Evolutionary conservation across 768 basidiomycete species (phyloP).

Genomic region (Rhodotorula graminis): DNA sequence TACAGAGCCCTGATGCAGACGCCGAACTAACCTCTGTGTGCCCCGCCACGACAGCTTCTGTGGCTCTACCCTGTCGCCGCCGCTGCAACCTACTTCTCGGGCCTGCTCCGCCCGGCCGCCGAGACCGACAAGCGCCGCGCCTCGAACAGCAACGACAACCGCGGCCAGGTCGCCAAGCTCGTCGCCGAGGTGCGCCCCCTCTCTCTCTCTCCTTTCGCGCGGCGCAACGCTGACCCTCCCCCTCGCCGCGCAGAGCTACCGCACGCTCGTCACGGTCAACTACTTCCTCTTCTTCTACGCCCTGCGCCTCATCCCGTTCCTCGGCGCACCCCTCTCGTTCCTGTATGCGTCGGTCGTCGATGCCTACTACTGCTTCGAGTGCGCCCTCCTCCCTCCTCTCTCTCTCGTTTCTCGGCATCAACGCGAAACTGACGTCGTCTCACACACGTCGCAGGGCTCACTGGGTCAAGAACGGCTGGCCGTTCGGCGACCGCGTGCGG

Average conservation of each 20-base stretch:
- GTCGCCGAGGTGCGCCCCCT: constrained; percentile 28
- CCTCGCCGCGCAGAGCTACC: constrained; percentile 51
- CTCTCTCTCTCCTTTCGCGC: background rate
- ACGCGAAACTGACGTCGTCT: no score
- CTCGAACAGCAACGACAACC: background rate
- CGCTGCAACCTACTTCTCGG: constrained; percentile 74
- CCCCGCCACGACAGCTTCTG: constrained; percentile 57
- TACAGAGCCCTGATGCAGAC: no score
- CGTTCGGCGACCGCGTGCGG: constrained; percentile 36
- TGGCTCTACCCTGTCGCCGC: constrained; percentile 77
- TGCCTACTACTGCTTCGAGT: constrained; percentile 92
- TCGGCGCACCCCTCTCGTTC: constrained; percentile 62
- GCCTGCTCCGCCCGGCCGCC: constrained; percentile 33
- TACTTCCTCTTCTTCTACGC: constrained; percentile 65
- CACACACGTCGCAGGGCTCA: background rate
- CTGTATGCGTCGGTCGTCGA: constrained; percentile 80
- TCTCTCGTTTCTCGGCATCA: background rate
- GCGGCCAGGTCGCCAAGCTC: constrained; percentile 22
- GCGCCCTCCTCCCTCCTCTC: constrained; percentile 28
- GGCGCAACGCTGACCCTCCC: no score
- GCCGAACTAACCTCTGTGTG: background rate
- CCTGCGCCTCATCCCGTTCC: constrained; percentile 60
- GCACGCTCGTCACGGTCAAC: constrained; percentile 73
- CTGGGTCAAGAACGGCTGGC: constrained; percentile 30
- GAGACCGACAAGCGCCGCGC: constrained; percentile 25